Percentiles rank a stretch among this genome's conserved stretches.
phyloP scores from a whole-genome alignment of 2,329 filamentous ascomycete genomes.

The Alternaria postmessia region DNA sequence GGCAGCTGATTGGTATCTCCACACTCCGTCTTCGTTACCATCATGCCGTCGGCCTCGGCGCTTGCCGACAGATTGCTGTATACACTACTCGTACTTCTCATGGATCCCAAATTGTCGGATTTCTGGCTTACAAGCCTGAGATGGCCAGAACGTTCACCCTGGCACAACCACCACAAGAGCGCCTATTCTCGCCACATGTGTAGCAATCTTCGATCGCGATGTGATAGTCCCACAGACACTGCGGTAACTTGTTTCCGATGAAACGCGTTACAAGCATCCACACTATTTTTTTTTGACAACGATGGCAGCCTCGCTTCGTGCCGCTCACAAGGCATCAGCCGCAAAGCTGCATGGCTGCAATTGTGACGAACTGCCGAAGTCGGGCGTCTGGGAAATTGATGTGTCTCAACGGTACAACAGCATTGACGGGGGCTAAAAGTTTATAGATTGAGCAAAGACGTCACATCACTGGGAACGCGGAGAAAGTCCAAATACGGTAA shows the following conservation, averaged over 20 bases:
- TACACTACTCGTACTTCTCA: not conserved
- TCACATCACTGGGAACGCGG: not conserved
- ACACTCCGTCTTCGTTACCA: not conserved
- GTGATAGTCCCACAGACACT: not conserved
- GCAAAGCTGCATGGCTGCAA: constrained; percentile 11
- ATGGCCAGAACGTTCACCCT: not conserved
- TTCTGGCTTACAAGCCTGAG: not conserved
- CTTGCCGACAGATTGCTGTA: not conserved
- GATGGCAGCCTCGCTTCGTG: constrained; percentile 1
- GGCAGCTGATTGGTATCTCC: not conserved
- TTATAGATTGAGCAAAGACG: not conserved
- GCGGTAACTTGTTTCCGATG: constrained; percentile 8
- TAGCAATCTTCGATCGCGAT: not conserved
- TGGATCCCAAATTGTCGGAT: not conserved
- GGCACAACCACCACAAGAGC: not conserved
- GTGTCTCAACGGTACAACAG: not conserved
- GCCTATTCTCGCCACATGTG: not conserved
- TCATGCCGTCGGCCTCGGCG: not conserved
- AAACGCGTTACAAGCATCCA: constrained; percentile 8
- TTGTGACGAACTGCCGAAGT: constrained; percentile 6
- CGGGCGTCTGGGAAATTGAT: constrained; percentile 1
- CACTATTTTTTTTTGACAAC: not conserved
- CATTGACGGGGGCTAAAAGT: constrained; percentile 6
- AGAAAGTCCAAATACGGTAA: not conserved
- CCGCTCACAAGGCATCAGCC: constrained; percentile 4